Evolutionary conservation across 2,329 filamentous ascomycete genomes (phyloP), one percentile per base, ranked within the genome.

Genomic region (Fusarium pseudoanthophilum): DNA sequence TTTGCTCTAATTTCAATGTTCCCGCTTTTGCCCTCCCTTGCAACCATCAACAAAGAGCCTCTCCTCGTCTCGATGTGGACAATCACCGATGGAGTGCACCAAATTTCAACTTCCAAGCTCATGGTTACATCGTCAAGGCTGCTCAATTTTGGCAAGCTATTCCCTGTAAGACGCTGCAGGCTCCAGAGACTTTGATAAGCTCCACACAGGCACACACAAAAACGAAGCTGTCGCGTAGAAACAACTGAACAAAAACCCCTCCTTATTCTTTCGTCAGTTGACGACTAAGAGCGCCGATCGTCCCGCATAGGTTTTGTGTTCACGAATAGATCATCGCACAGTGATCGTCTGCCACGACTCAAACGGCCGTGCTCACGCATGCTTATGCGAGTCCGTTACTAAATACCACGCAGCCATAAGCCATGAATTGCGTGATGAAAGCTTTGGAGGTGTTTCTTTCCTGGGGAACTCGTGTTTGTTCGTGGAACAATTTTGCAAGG

Each of bases 271-370:
- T 72, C 55, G 57, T 67, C 71, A 52, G 67, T 56, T 37, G 55
- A 72, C 62, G 55, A 68, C 62, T 63, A 55, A 45, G 36, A 60
- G 28, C 46, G 71, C 71, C 59, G 71, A 73, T 73, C 71, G 53
- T 64, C 46, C 67, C 55, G 30, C 58, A 58, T 28, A 53, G 52
- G 60, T 67, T 73, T 60, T 56, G 30, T 59, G 60, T 64, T 42
- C 56, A 62, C 43, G 49, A 74, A 72, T 45, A 57, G 67, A 74
- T 70, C 64, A 57, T 65, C 62, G 64, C 71, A 68, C 56, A 60
- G 56, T 74, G 71, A 73, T 73, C 71, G 67, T 34, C 62, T 72
- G 59, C 63, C 71, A 74, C 72, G 60, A 74, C 60, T 66, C 61
- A 74, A 69, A 69, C 57, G 72, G 57, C 71, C 59, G 43, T 62